Conservation (phyloP, 2,329 filamentous ascomycete genomes). For the Xylariales sp. region DNA sequence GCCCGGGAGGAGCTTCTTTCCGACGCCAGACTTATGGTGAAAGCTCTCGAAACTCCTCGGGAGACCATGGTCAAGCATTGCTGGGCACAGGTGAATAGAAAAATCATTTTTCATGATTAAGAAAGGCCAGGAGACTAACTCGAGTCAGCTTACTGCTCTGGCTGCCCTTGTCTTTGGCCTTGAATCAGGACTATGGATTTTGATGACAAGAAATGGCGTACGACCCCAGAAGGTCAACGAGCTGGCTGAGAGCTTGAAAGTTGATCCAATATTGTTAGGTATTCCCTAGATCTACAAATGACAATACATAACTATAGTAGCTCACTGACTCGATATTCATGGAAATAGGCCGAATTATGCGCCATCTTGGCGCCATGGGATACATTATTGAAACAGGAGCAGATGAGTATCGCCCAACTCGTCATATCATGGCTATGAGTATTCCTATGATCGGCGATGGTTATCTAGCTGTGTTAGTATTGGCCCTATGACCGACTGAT, state of each 20-base stretch:
- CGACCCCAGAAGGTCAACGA: slow-evolving; percentile 24
- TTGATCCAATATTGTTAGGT: slow-evolving; percentile 16
- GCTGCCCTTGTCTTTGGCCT: background rate
- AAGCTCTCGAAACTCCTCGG: slow-evolving; percentile 38
- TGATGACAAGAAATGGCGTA: slow-evolving; percentile 24
- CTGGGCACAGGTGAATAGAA: slow-evolving; percentile 38
- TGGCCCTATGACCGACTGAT: no score
- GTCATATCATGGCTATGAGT: slow-evolving; percentile 22
- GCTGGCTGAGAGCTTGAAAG: background rate
- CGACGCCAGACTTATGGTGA: slow-evolving; percentile 27
- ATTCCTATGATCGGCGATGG: background rate
- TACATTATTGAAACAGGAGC: slow-evolving; percentile 24
- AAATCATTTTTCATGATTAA: no score
- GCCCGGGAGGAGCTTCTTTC: slow-evolving; percentile 25
- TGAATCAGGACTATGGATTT: slow-evolving; percentile 25
- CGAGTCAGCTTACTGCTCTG: background rate
- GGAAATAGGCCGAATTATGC: slow-evolving; percentile 19
- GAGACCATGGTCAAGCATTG: slow-evolving; percentile 43
- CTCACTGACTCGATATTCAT: background rate
- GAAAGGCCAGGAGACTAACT: background rate
- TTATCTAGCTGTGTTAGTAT: background rate
- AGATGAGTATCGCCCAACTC: slow-evolving; percentile 25
- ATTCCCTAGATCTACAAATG: no score
- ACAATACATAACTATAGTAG: background rate
- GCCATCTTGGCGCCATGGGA: slow-evolving; percentile 28